phyloP scores from a whole-genome alignment of 2,329 filamentous ascomycete genomes.

The Scytalidium lignicola region DNA sequence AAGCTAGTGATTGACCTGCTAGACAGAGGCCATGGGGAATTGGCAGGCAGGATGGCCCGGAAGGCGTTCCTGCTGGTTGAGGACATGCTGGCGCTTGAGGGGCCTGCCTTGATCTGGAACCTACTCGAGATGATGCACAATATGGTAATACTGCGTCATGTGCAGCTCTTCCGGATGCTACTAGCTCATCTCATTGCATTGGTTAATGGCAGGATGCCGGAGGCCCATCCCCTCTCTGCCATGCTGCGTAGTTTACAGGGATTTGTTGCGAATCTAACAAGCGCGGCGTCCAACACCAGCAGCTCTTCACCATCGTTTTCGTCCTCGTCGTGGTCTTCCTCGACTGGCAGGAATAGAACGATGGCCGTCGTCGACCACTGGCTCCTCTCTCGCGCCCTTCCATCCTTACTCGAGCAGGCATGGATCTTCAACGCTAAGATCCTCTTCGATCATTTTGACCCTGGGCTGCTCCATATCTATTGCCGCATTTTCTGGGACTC shows the following conservation, averaged over 20 bases:
- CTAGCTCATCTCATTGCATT: conserved; percentile 9
- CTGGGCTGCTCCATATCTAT: conserved; percentile 10
- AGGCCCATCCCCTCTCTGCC: neutral
- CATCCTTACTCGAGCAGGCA: conserved; percentile 9
- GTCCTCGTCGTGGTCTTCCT: too few species aligned
- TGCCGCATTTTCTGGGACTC: conserved; percentile 16
- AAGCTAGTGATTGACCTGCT: conserved; percentile 12
- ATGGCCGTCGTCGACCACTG: neutral
- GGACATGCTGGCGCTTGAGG: conserved; percentile 11
- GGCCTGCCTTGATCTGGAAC: conserved; percentile 12
- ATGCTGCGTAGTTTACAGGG: conserved; percentile 1
- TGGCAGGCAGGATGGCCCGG: conserved; percentile 16
- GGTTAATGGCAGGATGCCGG: conserved; percentile 1
- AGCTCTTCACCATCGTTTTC: neutral
- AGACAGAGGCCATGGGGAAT: conserved; percentile 9
- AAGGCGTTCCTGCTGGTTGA: conserved; percentile 19
- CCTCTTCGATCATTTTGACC: conserved; percentile 9
- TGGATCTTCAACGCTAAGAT: conserved; percentile 16
- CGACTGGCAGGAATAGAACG: neutral
- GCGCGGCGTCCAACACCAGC: neutral
- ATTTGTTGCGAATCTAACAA: neutral
- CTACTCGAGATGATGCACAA: conserved; percentile 10
- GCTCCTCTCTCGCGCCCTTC: too few species aligned
- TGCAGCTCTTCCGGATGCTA: conserved; percentile 8
- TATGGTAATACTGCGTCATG: conserved; percentile 5